Evolutionary conservation across 2,329 filamentous ascomycete genomes (phyloP).

Genomic region (Alternaria dauci): DNA sequence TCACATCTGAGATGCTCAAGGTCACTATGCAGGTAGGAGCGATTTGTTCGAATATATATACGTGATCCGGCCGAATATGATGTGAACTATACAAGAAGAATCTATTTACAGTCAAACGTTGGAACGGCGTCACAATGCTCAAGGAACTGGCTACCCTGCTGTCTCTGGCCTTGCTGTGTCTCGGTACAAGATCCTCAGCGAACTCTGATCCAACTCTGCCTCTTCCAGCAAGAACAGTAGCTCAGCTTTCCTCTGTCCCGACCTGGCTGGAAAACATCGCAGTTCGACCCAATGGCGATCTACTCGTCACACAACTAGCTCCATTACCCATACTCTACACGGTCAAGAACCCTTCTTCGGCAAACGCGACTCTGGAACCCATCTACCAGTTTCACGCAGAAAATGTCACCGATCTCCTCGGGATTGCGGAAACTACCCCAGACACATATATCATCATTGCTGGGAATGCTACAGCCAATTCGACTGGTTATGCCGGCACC

Average conservation of each 20-base stretch:
- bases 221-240: constrained; percentile 11
- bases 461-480: constrained; percentile 18
- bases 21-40: neutral
- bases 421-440: constrained; percentile 16
- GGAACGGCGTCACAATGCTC: too few species aligned
- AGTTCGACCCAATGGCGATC: constrained; percentile 15
- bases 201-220: neutral
- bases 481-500: constrained; percentile 14
- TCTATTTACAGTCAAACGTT: neutral
- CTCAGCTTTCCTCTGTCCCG: constrained; percentile 8
- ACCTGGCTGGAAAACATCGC: constrained; percentile 21
- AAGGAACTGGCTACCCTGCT: neutral
- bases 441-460: constrained; percentile 17
- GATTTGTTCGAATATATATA: too few species aligned
- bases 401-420: constrained; percentile 17
- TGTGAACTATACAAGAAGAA: too few species aligned
- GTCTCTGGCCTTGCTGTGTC: neutral
- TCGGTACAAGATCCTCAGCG: neutral
- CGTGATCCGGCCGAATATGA: too few species aligned
- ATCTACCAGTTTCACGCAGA: constrained; percentile 11
- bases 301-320: constrained; percentile 4
- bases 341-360: neutral
- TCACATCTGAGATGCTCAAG: neutral
- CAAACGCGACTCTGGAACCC: constrained; percentile 8
- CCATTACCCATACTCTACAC: neutral